Percentiles rank a stretch among this genome's conserved stretches.
phyloP scores from a whole-genome alignment of 306 rosid genomes.

The Cucurbita pepo region DNA sequence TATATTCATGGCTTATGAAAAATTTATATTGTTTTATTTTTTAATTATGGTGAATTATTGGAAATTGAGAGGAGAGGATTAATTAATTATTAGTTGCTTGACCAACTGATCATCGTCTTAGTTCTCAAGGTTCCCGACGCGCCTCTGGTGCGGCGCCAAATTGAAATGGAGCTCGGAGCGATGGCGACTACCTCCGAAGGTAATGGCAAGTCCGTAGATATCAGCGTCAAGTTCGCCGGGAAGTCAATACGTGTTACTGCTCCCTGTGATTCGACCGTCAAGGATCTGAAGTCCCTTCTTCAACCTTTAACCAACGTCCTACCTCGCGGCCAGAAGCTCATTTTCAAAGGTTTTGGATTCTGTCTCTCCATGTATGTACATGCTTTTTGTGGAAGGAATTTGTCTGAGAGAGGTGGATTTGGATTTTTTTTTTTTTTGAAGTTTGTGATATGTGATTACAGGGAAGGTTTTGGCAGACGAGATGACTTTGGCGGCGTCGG shows the following conservation, averaged over 20 bases:
- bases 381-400: background rate
- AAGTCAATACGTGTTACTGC: constrained; percentile 32
- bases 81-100: background rate
- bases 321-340: constrained; percentile 91
- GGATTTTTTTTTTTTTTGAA: background rate
- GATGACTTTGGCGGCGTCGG: constrained; percentile 43
- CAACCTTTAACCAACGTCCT: constrained; percentile 68
- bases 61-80: too few species aligned
- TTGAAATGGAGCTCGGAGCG: constrained; percentile 25
- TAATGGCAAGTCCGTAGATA: constrained; percentile 11
- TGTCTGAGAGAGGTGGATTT: background rate
- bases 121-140: background rate
- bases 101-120: background rate
- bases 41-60: too few species aligned
- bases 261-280: constrained; percentile 46
- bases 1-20: too few species aligned
- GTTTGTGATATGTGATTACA: constrained; percentile 17
- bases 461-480: constrained; percentile 76
- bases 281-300: constrained; percentile 70
- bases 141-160: background rate
- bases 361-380: background rate
- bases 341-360: constrained; percentile 46
- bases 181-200: constrained; percentile 1
- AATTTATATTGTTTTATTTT: too few species aligned
- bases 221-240: constrained; percentile 61